Base-by-base conservation (phyloP, 768 basidiomycete genomes). In the Roridomyces roridus region DNA sequence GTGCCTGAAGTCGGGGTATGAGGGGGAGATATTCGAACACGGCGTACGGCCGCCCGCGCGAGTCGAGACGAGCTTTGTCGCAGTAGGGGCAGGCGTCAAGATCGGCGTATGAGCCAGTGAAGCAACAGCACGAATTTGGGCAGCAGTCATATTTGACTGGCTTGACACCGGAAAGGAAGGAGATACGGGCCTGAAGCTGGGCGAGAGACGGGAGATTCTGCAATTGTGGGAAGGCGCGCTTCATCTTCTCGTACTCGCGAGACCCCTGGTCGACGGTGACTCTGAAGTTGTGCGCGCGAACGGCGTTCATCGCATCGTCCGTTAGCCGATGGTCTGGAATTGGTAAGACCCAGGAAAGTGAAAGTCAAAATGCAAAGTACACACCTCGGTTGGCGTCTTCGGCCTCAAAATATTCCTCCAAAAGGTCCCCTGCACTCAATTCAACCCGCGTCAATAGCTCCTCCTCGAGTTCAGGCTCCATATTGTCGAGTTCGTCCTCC, bases 71-170 rank as follows among this genome's bases (percentile, higher is more conserved):
- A 15, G 71, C 9, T 43, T 67, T 64, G 0, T 68, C 34, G 63
- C 80, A 81, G 58, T 66, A 67, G 2, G 73, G 74, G 51, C 81
- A 83, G 3, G n/a, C 18, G 0, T 62, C 51, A 11, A 67, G 47
- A 6, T 69, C 61, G 6, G 52, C 62, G 29, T 73, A 66, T 0
- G 67, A 62, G 1, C 77, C 78, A 17, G 68, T 60, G 57, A 66
- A 82, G 52, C 70, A 73, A 46, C 64, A 64, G 58, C 81, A 82
- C 0, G 74, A 77, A 44, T 77, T 74, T 21, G 65, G 44, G 63
- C 81, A 83, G 61, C 79, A 81, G 62, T 81, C 63, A 61, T 68
- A 77, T 8, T 34, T 8, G 18, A 39, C 48, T 1, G 48, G 34
- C 41, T 50, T 51, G 23, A 57, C n/a, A 12, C 47, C 55, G 1